Percentiles rank a stretch among this genome's conserved stretches.
phyloP scores from a whole-genome alignment of 2,329 filamentous ascomycete species.

The Apiospora kogelbergensis region DNA sequence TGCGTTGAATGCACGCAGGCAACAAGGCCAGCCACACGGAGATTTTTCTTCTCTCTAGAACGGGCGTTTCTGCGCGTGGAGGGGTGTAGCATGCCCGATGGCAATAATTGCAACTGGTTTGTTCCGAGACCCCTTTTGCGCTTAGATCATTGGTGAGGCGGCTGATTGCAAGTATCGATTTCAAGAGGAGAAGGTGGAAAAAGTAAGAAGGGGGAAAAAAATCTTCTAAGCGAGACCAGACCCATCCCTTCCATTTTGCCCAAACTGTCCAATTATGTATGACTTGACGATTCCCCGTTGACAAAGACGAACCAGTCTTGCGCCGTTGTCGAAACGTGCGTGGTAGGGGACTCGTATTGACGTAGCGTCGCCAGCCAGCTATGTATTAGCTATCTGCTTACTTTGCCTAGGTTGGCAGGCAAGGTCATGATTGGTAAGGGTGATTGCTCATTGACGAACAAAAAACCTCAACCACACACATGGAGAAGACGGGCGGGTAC shows the following conservation, averaged over 20 bases:
- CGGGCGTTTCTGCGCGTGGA: background rate
- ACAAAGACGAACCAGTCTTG: background rate
- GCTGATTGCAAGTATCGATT: background rate
- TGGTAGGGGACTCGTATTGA: background rate
- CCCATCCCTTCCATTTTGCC: background rate
- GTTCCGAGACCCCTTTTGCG: conserved; percentile 3
- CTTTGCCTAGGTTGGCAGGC: background rate
- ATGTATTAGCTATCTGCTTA: background rate
- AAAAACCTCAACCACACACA: background rate
- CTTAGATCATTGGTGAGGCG: background rate
- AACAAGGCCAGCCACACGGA: conserved; percentile 27
- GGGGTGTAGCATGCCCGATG: background rate
- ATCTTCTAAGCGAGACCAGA: background rate
- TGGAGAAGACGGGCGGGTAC: background rate
- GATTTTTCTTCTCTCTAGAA: conserved; percentile 18
- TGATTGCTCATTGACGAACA: background rate
- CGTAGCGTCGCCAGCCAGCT: background rate
- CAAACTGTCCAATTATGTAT: background rate
- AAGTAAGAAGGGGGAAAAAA: too few relatives aligned
- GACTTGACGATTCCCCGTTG: background rate
- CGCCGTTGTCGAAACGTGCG: background rate
- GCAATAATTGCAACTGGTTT: background rate
- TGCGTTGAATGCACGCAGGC: conserved; percentile 28
- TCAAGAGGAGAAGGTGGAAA: background rate
- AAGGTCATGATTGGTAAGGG: background rate